A percentile compares a stretch with the other conserved stretches of the same genome.
Evolutionary conservation across 352 stramenopile genomes (phyloP).

Genomic region (Globisporangium viniferum): DNA sequence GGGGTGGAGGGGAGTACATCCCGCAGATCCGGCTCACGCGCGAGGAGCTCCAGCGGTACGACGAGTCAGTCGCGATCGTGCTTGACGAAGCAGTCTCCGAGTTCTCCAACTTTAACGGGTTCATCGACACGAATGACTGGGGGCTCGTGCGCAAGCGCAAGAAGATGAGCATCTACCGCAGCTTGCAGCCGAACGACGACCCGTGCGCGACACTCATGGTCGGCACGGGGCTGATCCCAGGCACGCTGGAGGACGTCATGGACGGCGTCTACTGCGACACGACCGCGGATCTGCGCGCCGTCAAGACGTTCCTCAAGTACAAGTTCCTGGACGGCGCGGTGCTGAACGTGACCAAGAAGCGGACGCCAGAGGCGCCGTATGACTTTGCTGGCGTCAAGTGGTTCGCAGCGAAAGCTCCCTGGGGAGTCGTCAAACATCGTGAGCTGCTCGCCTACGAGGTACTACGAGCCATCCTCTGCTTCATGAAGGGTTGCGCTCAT

Average conservation of each 20-base stretch:
- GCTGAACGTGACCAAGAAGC: too few relatives aligned
- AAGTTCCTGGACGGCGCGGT: too few relatives aligned
- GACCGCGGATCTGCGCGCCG: too few relatives aligned
- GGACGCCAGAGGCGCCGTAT: too few relatives aligned
- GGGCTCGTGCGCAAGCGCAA: slow-evolving; percentile 10
- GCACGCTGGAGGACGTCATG: slow-evolving; percentile 29
- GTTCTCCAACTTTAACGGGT: slow-evolving; percentile 9
- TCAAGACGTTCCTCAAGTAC: too few relatives aligned
- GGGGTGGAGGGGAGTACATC: neutral
- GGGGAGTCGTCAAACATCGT: too few relatives aligned
- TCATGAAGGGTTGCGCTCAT: too few relatives aligned
- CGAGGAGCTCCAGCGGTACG: slow-evolving; percentile 5
- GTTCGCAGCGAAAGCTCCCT: too few relatives aligned
- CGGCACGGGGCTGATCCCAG: slow-evolving; percentile 8
- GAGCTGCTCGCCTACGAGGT: too few relatives aligned
- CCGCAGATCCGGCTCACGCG: slow-evolving; percentile 1
- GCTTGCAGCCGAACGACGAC: neutral
- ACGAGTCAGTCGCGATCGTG: neutral
- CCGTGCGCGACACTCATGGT: slow-evolving; percentile 10
- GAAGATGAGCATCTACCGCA: slow-evolving; percentile 19
- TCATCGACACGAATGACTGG: slow-evolving; percentile 11
- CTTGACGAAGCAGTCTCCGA: slow-evolving; percentile 6
- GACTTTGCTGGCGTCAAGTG: too few relatives aligned
- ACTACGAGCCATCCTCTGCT: too few relatives aligned
- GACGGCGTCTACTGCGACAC: slow-evolving; percentile 15